Evolutionary conservation across 2,329 filamentous ascomycete species (phyloP), one percentile per base, ranked within the genome.

Genomic region (Diplocarpon mali): DNA sequence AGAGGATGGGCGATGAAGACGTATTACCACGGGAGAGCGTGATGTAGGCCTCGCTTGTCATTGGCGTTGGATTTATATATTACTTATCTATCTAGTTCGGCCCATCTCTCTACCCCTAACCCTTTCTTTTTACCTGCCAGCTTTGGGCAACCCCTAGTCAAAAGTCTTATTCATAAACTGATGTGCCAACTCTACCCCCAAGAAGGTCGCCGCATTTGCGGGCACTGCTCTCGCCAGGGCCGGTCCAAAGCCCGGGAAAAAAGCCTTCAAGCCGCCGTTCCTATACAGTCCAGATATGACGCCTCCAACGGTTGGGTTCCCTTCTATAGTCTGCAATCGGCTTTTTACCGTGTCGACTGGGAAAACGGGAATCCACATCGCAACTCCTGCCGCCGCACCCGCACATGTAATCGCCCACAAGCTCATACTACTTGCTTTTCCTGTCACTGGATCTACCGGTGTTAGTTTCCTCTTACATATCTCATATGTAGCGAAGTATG

Each of bases 281-380:
- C 71, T 79, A 62, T 95, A 95, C n/a, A 98, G 71, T 44, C 87
- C 78, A 53, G 76, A 74, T 41, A 98, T 76, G 28, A 92, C 86
- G 7, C 84, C 80, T 13, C 80, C 75, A 41, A 98, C 78, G 0
- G 83, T 86, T 40, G 88, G 81, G 55, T 83, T 83, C 39, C 87
- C 88, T 60, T 92, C 85, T 35, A 87, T 87, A 35, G 86, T 94
- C 73, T 98, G 92, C 62, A 98, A 69, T 31, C 89, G 74, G 52
- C 83, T 89, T 77, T 98, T 98, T 68, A 98, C 81, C 0, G 92
- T 98, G 62, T 98, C 92, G 53, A 98, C 76, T 16, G 92, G 92
- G 76, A 98, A 98, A 35, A 98, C 89, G 43, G 92, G 89, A 55
- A 95, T 92, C 92, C 92, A 98, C 92, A 98, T 98, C 51, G 92